phyloP scores from a whole-genome alignment of 2,329 filamentous ascomycete genomes.

The Sarocladium brachiariae region DNA sequence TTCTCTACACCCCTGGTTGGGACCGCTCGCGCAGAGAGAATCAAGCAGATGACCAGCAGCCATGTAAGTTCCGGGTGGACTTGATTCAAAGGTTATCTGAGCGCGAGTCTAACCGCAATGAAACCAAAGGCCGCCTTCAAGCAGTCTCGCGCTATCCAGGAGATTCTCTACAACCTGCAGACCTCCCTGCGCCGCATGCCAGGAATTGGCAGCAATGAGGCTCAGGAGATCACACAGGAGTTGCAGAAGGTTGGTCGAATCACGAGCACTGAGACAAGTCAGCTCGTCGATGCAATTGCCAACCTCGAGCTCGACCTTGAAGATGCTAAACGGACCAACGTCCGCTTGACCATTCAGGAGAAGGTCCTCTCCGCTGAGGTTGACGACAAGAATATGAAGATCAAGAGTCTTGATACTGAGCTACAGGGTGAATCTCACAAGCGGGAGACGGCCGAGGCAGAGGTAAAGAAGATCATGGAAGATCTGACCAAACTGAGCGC shows the following conservation, averaged over 20 bases:
- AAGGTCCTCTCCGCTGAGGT: constrained; percentile 27
- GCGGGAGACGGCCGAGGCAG: constrained; percentile 20
- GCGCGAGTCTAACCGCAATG: background rate
- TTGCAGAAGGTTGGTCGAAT: constrained; percentile 31
- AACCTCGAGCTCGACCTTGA: constrained; percentile 30
- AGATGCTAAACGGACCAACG: constrained; percentile 31
- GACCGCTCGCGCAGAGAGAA: constrained; percentile 26
- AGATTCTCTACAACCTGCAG: constrained; percentile 30
- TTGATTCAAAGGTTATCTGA: background rate
- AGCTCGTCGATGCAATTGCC: constrained; percentile 31
- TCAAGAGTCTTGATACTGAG: constrained; percentile 25
- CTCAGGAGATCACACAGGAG: constrained; percentile 26
- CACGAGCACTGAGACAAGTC: constrained; percentile 31
- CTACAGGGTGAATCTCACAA: constrained; percentile 25
- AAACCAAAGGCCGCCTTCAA: constrained; percentile 26
- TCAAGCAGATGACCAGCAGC: constrained; percentile 32
- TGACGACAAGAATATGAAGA: constrained; percentile 25
- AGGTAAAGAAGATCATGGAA: constrained; percentile 21
- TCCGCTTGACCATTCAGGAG: constrained; percentile 31
- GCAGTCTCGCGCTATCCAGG: constrained; percentile 26
- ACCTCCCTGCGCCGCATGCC: constrained; percentile 33
- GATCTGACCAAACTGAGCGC: constrained; percentile 19
- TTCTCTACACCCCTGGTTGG: constrained; percentile 33
- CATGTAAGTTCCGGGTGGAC: constrained; percentile 30
- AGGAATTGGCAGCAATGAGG: constrained; percentile 27